Percentiles rank a stretch among this genome's conserved stretches.
Evolutionary conservation across 257 asterid genomes (phyloP).

Genomic region (Rubia yunnanensis): DNA sequence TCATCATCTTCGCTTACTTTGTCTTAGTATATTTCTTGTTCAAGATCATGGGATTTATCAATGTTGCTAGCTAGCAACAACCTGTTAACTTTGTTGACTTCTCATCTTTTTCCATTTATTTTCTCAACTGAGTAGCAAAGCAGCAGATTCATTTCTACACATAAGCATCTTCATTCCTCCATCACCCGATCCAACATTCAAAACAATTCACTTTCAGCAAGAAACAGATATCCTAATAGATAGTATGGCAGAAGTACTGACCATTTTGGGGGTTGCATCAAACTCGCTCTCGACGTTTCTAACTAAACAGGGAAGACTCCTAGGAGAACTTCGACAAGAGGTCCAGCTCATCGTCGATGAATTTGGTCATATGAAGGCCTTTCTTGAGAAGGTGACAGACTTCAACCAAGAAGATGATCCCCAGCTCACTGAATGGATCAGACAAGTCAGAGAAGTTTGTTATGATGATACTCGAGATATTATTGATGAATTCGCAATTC

Average conservation of each 20-base stretch:
- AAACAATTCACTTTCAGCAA: neutral
- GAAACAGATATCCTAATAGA: too few species aligned
- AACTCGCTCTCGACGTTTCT: neutral
- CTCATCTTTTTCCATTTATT: too few species aligned
- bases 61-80: too few species aligned
- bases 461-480: neutral
- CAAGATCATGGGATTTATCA: too few species aligned
- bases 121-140: too few species aligned
- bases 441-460: neutral
- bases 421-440: neutral
- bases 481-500: neutral
- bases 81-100: too few species aligned
- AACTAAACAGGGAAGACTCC: neutral
- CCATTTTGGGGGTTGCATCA: neutral
- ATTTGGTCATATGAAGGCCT: constrained; percentile 6
- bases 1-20: too few species aligned
- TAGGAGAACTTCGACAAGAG: constrained; percentile 1
- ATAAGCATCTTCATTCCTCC: too few species aligned
- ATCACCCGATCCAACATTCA: too few species aligned
- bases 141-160: too few species aligned
- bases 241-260: neutral
- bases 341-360: constrained; percentile 4
- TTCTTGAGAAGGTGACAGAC: neutral
- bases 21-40: too few species aligned
- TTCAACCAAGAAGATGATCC: neutral